Evolutionary conservation across 176 grass and related monocot genomes (phyloP), one percentile per base, ranked within the genome.

Genomic region (Ensete ventricosum): DNA sequence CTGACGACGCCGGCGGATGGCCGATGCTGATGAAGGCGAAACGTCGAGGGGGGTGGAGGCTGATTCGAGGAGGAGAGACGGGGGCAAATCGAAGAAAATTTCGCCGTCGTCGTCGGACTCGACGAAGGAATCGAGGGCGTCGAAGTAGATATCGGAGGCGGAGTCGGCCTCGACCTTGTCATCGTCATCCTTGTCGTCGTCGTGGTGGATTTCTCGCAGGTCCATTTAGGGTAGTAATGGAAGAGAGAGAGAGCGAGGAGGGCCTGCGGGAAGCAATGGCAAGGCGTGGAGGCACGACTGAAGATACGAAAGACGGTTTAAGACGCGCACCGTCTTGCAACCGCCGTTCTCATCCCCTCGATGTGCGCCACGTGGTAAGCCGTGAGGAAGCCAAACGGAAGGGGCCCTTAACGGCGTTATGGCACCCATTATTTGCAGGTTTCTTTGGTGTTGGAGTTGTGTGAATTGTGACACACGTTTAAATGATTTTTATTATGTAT

Each of bases 1-100:
- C 79, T 85, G 11, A 76, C 76, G 23, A 73, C 62, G 68, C 59
- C 81, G 76, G 78, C 14, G 55, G 62, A 67, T 7, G 76, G 79
- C 11, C 55, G 77, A 23, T 34, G 64, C 6, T 8, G 25, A 8
- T 11, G 66, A 26, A 14, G 68, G 49, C 13, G n/a, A 50, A 29
- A 13, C 64, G 24, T 6, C 48, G 16, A 53, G 22, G 53, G 16
- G 54, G 50, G 16, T 57, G 11, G 80, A 11, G 11, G 59, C 54
- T 23, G 62, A 60, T 55, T 53, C 75, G 20, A 23, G 49, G 29
- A 9, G 26, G 59, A 71, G 67, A 51, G 50, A 21, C 22, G 21
- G 68, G 20, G 16, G 9, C 14, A 22, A 11, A 49, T 73, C 73
- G 8, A 14, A 27, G n/a, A 78, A 22, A 9, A 24, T 12, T 54